phyloP scores from a whole-genome alignment of 2,329 filamentous ascomycete genomes.

The Sordariomycetes sp. region DNA sequence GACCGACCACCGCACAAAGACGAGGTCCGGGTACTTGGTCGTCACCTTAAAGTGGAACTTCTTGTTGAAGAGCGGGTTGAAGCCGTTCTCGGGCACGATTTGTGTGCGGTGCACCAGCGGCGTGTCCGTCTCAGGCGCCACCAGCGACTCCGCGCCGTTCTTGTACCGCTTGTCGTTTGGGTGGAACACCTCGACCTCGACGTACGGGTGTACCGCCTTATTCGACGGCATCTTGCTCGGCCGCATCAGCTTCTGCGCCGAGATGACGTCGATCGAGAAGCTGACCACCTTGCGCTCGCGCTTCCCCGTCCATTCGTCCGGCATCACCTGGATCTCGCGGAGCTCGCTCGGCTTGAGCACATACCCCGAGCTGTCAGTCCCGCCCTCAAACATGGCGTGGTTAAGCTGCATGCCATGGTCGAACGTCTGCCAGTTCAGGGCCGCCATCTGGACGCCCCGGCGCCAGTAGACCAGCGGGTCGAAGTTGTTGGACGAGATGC shows the following conservation, averaged over 20 bases:
- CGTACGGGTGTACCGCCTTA: conserved; percentile 75
- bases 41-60: conserved; percentile 69
- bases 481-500: conserved; percentile 84
- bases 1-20: conserved; percentile 88
- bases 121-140: conserved; percentile 29
- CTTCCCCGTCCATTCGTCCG: conserved; percentile 42
- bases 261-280: conserved; percentile 81
- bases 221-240: conserved; percentile 41
- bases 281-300: conserved; percentile 69
- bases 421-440: conserved; percentile 96
- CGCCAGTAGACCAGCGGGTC: conserved; percentile 91
- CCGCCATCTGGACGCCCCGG: conserved; percentile 92
- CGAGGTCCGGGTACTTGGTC: conserved; percentile 86
- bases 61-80: conserved; percentile 80
- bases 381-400: conserved; percentile 91
- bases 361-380: conserved; percentile 77
- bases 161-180: conserved; percentile 90
- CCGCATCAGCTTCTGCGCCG: conserved; percentile 86
- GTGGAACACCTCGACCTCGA: conserved; percentile 90
- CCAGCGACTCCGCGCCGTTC: conserved; percentile 54
- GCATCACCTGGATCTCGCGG: conserved; percentile 52
- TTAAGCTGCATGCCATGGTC: conserved; percentile 94
- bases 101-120: conserved; percentile 69
- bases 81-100: conserved; percentile 78
- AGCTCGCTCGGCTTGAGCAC: conserved; percentile 85